Evolutionary conservation across 306 rosid species (phyloP).

Genomic region (Vicia sativa): DNA sequence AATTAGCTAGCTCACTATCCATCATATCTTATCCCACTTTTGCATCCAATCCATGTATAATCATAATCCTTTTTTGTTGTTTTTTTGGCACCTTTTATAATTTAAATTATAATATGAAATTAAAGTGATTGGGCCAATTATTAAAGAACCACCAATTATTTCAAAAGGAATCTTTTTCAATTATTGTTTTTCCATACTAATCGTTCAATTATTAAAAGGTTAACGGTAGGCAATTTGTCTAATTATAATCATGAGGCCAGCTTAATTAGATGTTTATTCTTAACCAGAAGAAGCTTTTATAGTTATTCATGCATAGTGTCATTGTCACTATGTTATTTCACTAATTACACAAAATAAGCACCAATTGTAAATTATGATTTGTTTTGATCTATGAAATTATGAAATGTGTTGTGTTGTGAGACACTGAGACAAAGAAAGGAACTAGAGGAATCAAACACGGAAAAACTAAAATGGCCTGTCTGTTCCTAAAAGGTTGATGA

Average conservation of each 20-base stretch:
- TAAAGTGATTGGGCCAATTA: constrained; percentile 36
- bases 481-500: constrained; percentile 30
- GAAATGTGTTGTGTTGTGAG: constrained; percentile 9
- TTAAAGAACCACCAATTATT: constrained; percentile 32
- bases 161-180: constrained; percentile 44
- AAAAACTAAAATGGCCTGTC: constrained; percentile 25
- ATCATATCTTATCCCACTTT: constrained; percentile 31
- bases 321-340: background rate
- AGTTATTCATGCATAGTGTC: background rate
- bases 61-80: constrained; percentile 11
- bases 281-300: background rate
- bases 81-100: constrained; percentile 1
- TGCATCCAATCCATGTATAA: constrained; percentile 8
- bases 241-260: background rate
- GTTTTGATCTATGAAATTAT: constrained; percentile 12
- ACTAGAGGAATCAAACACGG: background rate
- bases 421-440: constrained; percentile 9
- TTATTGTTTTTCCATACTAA: constrained; percentile 24
- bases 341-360: no score
- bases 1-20: constrained; percentile 6
- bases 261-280: background rate
- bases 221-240: background rate
- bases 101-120: background rate
- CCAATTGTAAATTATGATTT: constrained; percentile 1
- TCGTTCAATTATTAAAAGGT: background rate